phyloP scores from a whole-genome alignment of 2,329 filamentous ascomycete genomes.

The Calonectria crousiana region DNA sequence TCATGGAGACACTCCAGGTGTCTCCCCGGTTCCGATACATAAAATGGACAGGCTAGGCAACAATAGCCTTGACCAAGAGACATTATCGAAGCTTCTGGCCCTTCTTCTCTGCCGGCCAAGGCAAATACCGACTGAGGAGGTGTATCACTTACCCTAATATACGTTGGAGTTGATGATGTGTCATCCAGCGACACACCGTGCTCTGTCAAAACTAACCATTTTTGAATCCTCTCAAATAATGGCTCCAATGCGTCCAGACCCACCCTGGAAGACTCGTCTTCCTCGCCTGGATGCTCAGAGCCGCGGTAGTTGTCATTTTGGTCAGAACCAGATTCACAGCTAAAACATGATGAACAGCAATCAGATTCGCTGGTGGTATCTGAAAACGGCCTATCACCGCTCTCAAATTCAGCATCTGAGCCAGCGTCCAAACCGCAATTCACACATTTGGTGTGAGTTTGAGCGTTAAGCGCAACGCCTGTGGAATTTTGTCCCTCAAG shows the following conservation, averaged over 20 bases:
- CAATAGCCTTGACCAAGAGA: not conserved
- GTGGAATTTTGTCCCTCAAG: too few species aligned
- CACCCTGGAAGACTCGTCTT: not conserved
- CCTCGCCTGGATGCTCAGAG: not conserved
- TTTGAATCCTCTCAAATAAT: not conserved
- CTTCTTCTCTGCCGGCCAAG: too few species aligned
- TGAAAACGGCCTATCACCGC: not conserved
- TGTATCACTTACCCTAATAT: not conserved
- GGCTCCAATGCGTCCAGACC: not conserved
- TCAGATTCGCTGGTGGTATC: not conserved
- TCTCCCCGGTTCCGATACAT: not conserved
- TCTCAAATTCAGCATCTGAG: not conserved
- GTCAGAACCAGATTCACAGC: not conserved
- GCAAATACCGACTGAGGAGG: not conserved
- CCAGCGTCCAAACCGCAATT: too few species aligned
- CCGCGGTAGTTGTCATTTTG: not conserved
- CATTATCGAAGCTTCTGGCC: accelerated
- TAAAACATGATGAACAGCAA: not conserved
- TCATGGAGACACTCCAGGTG: not conserved
- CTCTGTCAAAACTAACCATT: not conserved
- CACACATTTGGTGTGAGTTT: too few species aligned
- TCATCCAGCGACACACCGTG: not conserved
- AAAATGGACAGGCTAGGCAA: not conserved
- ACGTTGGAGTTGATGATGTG: not conserved
- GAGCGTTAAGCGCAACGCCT: too few species aligned